Evolutionary conservation across 129 eudicot species (phyloP).

Genomic region (Pseudognaphalium luteoalbum): DNA sequence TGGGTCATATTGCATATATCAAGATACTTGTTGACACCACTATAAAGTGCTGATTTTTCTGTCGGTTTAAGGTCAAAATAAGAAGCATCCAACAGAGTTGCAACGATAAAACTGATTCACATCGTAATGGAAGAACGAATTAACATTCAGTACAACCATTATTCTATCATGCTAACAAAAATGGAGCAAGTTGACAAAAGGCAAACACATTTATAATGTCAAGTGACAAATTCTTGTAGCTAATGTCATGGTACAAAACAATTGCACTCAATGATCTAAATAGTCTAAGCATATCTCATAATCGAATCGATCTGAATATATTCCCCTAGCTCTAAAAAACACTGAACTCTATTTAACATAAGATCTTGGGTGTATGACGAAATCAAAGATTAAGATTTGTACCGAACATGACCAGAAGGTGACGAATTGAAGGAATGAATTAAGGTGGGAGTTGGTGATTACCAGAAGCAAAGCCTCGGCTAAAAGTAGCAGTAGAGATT

Average conservation of each 20-base stretch:
- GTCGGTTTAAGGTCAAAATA: not conserved
- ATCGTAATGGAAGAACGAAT: not conserved
- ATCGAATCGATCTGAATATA: not conserved
- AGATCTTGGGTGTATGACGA: too few relatives aligned
- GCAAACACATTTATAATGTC: not conserved
- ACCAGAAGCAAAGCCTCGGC: slow-evolving; percentile 77
- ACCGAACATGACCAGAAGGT: not conserved
- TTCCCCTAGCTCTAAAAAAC: not conserved
- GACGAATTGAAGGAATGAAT: not conserved
- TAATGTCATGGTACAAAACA: not conserved
- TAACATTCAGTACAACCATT: not conserved
- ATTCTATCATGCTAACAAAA: too few relatives aligned
- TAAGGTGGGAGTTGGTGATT: not conserved
- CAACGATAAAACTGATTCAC: not conserved
- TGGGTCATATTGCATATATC: not conserved
- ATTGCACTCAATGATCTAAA: not conserved
- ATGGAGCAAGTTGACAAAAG: not conserved
- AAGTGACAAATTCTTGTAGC: too few relatives aligned
- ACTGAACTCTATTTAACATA: not conserved
- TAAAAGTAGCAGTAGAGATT: slow-evolving; percentile 47
- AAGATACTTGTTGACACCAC: not conserved
- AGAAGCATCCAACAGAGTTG: not conserved
- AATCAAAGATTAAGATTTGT: too few relatives aligned
- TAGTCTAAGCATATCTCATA: too few relatives aligned
- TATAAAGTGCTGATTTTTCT: not conserved